A percentile compares a stretch with the other conserved stretches of the same genome.
These are phyloP conservation scores for Pelargonium australe DNA, from an alignment of 441 rosid genomes.

Conservation along the genomic window DNA sequence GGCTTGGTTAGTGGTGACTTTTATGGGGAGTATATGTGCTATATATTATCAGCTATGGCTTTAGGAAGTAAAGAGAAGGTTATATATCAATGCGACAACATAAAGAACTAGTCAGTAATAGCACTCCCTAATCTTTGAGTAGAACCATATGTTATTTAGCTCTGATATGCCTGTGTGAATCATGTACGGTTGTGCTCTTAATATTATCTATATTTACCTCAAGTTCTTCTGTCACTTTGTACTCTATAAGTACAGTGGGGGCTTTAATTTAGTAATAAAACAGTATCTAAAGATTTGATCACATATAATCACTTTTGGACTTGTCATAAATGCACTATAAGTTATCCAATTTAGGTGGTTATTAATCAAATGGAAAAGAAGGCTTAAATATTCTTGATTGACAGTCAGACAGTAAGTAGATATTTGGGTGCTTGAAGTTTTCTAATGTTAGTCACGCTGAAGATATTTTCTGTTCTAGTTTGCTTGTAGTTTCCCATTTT, in stretches of 20 bases:
- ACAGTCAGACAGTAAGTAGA: background rate
- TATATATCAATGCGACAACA: background rate
- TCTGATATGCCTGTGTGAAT: background rate
- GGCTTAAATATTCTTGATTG: background rate
- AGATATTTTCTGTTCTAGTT: background rate
- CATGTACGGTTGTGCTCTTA: background rate
- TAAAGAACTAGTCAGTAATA: background rate
- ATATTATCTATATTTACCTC: background rate
- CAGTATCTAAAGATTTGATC: background rate
- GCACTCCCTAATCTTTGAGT: background rate
- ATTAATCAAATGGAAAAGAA: background rate
- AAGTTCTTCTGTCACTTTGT: background rate
- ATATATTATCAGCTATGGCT: background rate
- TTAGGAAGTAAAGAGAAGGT: background rate
- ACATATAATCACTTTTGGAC: background rate
- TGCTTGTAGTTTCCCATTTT: background rate
- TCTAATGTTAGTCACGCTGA: background rate
- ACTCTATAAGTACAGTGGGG: background rate
- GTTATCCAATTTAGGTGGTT: background rate
- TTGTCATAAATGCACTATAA: background rate
- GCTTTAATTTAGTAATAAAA: too few relatives aligned
- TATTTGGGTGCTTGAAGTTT: background rate
- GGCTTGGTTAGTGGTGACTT: background rate
- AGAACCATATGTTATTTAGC: background rate
- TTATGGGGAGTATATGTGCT: background rate